These are phyloP conservation scores for Phytophthora sojae DNA, from an alignment of 352 stramenopile species.

Conservation along the genomic window DNA sequence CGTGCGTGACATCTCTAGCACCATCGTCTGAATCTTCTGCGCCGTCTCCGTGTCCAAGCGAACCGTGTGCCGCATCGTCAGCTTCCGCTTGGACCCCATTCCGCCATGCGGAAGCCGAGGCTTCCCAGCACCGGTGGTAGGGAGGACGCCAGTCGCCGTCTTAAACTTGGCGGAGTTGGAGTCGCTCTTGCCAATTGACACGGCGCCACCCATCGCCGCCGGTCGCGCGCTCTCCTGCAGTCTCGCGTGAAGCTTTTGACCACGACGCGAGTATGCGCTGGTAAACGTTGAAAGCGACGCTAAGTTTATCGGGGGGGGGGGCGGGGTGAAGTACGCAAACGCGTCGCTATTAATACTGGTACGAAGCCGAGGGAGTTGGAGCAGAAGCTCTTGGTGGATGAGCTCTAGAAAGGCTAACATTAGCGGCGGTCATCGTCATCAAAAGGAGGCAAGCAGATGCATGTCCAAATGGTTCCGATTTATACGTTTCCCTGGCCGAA, in stretches of 20 bases:
- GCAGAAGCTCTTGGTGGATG: not conserved
- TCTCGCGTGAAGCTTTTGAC: not conserved
- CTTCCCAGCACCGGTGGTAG: not conserved
- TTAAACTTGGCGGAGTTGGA: slow-evolving; percentile 9
- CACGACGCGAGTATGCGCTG: not conserved
- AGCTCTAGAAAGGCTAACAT: not conserved
- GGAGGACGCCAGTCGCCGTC: slow-evolving; percentile 26
- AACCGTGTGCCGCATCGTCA: slow-evolving; percentile 47
- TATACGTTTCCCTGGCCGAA: not conserved
- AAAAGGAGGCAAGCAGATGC: too few species aligned
- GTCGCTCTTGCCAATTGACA: slow-evolving; percentile 27
- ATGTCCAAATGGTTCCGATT: too few species aligned
- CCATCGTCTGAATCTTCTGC: slow-evolving; percentile 48
- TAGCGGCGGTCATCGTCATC: not conserved
- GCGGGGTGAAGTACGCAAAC: not conserved
- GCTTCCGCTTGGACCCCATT: slow-evolving; percentile 35
- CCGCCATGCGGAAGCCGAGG: slow-evolving; percentile 4
- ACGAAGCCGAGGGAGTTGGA: not conserved
- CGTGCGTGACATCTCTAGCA: slow-evolving; percentile 59
- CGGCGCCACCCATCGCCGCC: slow-evolving; percentile 36
- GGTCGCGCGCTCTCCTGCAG: not conserved
- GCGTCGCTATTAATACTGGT: slow-evolving; percentile 17
- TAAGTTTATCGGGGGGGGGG: not conserved
- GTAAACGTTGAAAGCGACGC: not conserved
- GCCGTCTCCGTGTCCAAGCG: slow-evolving; percentile 37